A percentile compares a stretch with the other conserved stretches of the same genome.
These are phyloP conservation scores for Furcasterigmium sp. DNA, from an alignment of 2,329 filamentous ascomycete species.

Conservation along the genomic window DNA sequence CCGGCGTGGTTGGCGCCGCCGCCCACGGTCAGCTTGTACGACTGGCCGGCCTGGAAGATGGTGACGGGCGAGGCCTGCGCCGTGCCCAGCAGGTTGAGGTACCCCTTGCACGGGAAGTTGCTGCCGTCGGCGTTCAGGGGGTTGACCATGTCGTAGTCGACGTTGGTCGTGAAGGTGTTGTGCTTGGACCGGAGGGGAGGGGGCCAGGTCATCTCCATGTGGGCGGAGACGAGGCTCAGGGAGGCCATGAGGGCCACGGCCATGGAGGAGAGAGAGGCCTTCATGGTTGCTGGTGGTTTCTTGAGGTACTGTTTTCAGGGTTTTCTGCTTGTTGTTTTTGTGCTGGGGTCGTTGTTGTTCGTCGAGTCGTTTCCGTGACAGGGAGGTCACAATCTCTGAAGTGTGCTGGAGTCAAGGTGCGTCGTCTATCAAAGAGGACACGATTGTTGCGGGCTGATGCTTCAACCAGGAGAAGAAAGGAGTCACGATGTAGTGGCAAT, in stretches of 20 bases:
- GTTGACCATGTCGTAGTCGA: conserved; percentile 53
- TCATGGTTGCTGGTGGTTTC: conserved; percentile 29
- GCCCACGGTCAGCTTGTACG: conserved; percentile 57
- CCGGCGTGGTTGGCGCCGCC: conserved; percentile 62
- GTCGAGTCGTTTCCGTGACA: too few relatives aligned
- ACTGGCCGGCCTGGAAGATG: conserved; percentile 56
- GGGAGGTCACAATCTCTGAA: too few relatives aligned
- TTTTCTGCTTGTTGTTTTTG: conserved; percentile 10
- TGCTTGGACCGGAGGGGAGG: conserved; percentile 20
- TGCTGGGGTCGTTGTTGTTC: too few relatives aligned
- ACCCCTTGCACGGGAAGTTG: conserved; percentile 58
- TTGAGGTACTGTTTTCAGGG: too few relatives aligned
- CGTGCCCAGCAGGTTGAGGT: conserved; percentile 36
- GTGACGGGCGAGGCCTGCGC: conserved; percentile 46
- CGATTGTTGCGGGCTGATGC: too few relatives aligned
- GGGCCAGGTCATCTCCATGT: conserved; percentile 23
- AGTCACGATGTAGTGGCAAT: too few relatives aligned
- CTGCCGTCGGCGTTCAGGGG: conserved; percentile 46
- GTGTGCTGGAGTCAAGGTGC: too few relatives aligned
- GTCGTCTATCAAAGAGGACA: too few relatives aligned
- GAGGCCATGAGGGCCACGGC: conserved; percentile 27
- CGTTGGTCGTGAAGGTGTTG: conserved; percentile 25
- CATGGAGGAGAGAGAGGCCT: conserved; percentile 23
- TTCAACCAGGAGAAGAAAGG: too few relatives aligned
- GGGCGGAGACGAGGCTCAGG: conserved; percentile 25